Percentiles rank a stretch among this genome's conserved stretches.
Conservation (phyloP, 2,329 filamentous ascomycete genomes). For the Fusarium foetens region DNA sequence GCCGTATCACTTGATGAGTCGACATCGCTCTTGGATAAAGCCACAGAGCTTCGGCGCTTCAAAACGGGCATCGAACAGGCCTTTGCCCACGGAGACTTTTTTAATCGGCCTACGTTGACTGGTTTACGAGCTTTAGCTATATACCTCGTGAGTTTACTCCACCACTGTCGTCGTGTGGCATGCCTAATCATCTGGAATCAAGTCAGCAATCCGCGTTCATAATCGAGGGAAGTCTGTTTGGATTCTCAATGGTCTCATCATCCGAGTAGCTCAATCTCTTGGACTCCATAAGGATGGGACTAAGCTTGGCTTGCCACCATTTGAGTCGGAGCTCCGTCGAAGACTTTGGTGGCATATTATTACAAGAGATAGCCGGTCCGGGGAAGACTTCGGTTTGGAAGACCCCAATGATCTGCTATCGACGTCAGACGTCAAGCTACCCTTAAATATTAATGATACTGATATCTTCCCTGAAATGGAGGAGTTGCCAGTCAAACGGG, state of each 20-base stretch:
- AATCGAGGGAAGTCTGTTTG: slow-evolving; percentile 1
- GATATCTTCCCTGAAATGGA: not conserved
- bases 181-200: accelerated
- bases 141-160: not conserved
- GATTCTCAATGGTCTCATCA: not conserved
- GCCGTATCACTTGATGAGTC: not conserved
- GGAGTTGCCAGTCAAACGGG: not conserved
- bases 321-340: slow-evolving; percentile 4
- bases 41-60: not conserved
- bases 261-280: not conserved
- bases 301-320: not conserved
- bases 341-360: slow-evolving; percentile 17
- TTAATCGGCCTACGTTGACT: not conserved
- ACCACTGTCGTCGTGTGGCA: accelerated
- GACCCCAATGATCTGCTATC: not conserved
- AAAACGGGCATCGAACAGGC: slow-evolving; percentile 6
- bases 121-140: slow-evolving; percentile 4
- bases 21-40: not conserved
- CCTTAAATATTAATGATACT: not conserved
- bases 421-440: not conserved
- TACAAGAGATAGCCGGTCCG: not conserved
- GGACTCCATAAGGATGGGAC: not conserved
- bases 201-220: slow-evolving; percentile 1
- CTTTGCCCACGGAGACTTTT: not conserved
- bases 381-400: slow-evolving; percentile 4